Evolutionary conservation across 208 protist species (phyloP).

Genomic region (Naegleria fowleri): DNA sequence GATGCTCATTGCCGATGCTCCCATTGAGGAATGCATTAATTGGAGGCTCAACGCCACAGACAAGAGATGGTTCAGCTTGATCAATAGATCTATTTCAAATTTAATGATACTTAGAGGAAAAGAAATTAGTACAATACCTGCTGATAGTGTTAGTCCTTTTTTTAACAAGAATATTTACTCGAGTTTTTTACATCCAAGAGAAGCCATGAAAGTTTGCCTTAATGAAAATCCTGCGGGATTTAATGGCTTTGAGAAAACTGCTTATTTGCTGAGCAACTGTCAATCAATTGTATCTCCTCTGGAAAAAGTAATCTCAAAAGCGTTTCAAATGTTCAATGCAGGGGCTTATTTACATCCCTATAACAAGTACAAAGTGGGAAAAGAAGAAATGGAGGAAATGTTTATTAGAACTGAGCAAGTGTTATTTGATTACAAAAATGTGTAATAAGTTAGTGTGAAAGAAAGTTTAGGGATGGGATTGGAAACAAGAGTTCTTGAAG

Average conservation of each 20-base stretch:
- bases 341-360: constrained; percentile 40
- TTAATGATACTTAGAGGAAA: constrained; percentile 32
- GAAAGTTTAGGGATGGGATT: no score
- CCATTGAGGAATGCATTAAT: constrained; percentile 34
- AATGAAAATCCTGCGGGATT: background rate
- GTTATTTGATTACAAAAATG: constrained; percentile 26
- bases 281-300: constrained; percentile 32
- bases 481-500: no score
- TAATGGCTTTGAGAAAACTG: background rate
- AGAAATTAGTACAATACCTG: background rate
- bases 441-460: background rate
- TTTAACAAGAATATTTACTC: background rate
- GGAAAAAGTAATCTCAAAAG: constrained; percentile 28
- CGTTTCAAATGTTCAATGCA: constrained; percentile 34
- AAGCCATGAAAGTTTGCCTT: background rate
- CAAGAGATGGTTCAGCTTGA: background rate
- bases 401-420: constrained; percentile 30
- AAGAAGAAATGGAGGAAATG: constrained; percentile 23
- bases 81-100: constrained; percentile 20
- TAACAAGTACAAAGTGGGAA: constrained; percentile 17
- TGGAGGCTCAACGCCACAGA: constrained; percentile 24
- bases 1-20: constrained; percentile 31
- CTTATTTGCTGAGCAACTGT: constrained; percentile 14
- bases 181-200: background rate
- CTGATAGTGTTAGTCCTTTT: background rate